Base-by-base conservation (phyloP, 257 asterid genomes). In the Penstemon newberryi region DNA sequence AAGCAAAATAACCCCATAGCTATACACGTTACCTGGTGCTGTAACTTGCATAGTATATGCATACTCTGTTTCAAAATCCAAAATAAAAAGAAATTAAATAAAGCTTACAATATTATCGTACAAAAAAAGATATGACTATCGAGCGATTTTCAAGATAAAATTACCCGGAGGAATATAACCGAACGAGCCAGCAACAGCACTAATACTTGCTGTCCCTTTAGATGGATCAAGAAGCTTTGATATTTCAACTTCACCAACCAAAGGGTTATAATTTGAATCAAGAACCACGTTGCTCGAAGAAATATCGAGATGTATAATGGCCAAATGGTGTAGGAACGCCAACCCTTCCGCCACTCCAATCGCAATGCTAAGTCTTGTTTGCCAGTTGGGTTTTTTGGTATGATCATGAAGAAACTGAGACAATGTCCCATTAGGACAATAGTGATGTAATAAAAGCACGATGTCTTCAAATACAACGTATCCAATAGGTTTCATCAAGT, bases 31-130 rank as follows among this genome's bases (percentile, higher is more conserved):
- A 5, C 99, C 99, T 0, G 99, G 96, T 15, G 96, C 97, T 4
- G 99, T 94, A n/a, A 94, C 97, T 89, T 87, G 99, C 99, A 94
- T 94, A 5, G 99, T 94, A 49, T 94, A 94, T 12, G 99, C 99
- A 66, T 94, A 94, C 73, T 94, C 99, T 94, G 89, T 70, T 15
- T 7, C 15, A 49, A 19, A 65, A 65, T 39, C 46, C 3, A 55
- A 68, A 60, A 59, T 13, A 42, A 47, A 6, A n/a, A 54, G 9
- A 60, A 51, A 33, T 42, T 25, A 25, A 25, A 25, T 25, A 25
- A 25, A 25, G 2, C 25, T 18, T 25, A 50, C 6, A 18, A 54
- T 19, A 9, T 46, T 52, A 54, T 66, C 55, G 7, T 37, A 40
- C 41, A 6, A 52, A 60, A 44, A 25, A 25, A 25, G 33, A 25